These are phyloP conservation scores for Persicaria tinctoria DNA, from an alignment of 148 eudicot genomes.

Conservation along the genomic window DNA sequence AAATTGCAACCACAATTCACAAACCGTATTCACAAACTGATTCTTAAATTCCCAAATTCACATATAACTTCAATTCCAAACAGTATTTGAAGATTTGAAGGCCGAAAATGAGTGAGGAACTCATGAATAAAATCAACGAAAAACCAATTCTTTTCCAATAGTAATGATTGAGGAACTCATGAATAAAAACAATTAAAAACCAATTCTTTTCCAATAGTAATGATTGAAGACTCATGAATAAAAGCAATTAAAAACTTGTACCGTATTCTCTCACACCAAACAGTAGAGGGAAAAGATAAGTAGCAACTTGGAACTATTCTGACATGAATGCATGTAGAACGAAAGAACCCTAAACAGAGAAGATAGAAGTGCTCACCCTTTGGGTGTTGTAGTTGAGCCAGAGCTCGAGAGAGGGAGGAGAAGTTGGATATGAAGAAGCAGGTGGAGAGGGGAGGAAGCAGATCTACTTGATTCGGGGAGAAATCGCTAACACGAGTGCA, in stretches of 20 bases:
- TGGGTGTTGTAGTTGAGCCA: neutral
- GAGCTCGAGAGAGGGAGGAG: neutral
- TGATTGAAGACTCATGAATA: neutral
- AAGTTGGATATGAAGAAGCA: neutral
- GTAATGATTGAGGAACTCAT: neutral
- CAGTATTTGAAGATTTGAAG: too few relatives aligned
- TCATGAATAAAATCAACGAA: neutral
- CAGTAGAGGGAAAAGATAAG: neutral
- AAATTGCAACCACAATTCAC: too few relatives aligned
- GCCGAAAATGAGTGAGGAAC: too few relatives aligned
- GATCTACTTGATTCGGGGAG: conserved; percentile 3
- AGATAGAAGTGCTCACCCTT: neutral
- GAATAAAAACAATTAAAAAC: neutral
- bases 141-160: neutral
- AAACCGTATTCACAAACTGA: too few relatives aligned
- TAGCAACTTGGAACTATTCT: neutral
- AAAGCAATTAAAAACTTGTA: neutral
- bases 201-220: neutral
- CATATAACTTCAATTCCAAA: too few relatives aligned
- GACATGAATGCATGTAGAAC: neutral
- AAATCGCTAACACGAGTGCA: neutral
- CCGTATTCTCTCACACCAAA: neutral
- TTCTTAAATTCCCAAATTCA: too few relatives aligned
- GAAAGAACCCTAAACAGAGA: neutral
- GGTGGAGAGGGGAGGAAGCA: neutral